Evolutionary conservation across 176 grass and related monocot genomes (phyloP).

Genomic region (Hordeum marinum): DNA sequence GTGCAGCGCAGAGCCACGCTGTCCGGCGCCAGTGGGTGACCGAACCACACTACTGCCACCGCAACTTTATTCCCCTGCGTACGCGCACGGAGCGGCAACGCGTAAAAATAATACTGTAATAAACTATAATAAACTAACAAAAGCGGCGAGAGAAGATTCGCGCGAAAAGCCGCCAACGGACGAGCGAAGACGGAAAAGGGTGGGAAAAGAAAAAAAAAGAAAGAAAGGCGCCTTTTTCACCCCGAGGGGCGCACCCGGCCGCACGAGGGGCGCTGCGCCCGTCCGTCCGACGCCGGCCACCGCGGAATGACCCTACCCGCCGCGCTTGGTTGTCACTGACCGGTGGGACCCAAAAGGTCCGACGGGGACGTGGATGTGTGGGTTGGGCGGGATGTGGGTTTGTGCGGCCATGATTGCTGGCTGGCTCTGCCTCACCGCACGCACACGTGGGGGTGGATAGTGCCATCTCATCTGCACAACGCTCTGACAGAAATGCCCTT

Average conservation of each 20-base stretch:
- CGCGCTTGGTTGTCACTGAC: neutral
- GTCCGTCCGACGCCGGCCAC: neutral
- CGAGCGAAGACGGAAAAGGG: neutral
- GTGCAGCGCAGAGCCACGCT: neutral
- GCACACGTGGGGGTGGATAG: constrained; percentile 29
- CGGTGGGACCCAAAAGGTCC: neutral
- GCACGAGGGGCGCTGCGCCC: constrained; percentile 36
- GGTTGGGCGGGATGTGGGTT: neutral
- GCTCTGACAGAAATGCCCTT: neutral
- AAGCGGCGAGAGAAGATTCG: neutral
- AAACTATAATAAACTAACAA: neutral
- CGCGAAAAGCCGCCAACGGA: neutral
- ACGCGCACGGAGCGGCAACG: neutral
- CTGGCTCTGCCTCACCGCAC: neutral
- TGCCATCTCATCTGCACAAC: neutral
- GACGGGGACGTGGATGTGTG: neutral
- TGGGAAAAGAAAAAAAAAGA: neutral
- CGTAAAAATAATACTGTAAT: neutral
- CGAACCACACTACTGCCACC: neutral
- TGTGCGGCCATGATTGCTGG: neutral
- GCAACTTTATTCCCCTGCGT: neutral
- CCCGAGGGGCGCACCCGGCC: neutral
- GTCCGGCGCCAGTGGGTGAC: neutral
- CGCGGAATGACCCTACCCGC: neutral
- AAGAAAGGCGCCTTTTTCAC: neutral